Evolutionary conservation across 2,329 filamentous ascomycete species (phyloP).

Genomic region (Fusarium buharicum): DNA sequence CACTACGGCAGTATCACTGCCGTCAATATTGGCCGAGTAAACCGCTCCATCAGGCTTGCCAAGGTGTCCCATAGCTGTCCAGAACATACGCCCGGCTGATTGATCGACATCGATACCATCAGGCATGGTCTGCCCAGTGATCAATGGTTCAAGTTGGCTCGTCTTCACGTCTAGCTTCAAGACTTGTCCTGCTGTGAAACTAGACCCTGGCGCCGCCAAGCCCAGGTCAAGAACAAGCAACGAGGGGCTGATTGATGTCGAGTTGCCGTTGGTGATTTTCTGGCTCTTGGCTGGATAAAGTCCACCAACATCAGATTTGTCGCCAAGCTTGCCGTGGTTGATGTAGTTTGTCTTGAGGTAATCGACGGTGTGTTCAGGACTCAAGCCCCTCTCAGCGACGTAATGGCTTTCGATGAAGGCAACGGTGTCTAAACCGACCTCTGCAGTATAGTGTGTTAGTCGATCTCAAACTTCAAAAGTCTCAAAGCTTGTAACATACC

Average conservation of each 20-base stretch:
- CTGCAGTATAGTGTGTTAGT: not conserved
- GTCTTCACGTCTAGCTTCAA: not conserved
- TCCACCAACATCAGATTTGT: conserved; percentile 56
- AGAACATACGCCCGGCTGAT: not conserved
- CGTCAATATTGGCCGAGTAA: conserved; percentile 60
- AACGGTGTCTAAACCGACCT: conserved; percentile 63
- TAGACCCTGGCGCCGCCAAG: not conserved
- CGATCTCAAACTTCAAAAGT: not conserved
- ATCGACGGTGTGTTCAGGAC: conserved; percentile 51
- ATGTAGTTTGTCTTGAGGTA: conserved; percentile 57
- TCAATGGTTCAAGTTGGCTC: not conserved
- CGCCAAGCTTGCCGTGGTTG: conserved; percentile 58
- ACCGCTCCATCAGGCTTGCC: conserved; percentile 56
- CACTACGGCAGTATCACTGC: conserved; percentile 56
- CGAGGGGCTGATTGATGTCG: not conserved
- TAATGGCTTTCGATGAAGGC: conserved; percentile 65
- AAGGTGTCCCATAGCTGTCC: conserved; percentile 54
- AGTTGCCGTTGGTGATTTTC: too few species aligned
- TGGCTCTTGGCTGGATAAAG: conserved; percentile 29
- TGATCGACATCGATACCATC: not conserved
- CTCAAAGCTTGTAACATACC: not conserved
- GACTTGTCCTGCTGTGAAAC: not conserved
- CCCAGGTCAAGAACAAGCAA: not conserved
- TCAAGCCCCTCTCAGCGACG: conserved; percentile 58
- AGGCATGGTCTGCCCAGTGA: not conserved